phyloP scores from a whole-genome alignment of 352 stramenopile species.

The Pythium biforme region DNA sequence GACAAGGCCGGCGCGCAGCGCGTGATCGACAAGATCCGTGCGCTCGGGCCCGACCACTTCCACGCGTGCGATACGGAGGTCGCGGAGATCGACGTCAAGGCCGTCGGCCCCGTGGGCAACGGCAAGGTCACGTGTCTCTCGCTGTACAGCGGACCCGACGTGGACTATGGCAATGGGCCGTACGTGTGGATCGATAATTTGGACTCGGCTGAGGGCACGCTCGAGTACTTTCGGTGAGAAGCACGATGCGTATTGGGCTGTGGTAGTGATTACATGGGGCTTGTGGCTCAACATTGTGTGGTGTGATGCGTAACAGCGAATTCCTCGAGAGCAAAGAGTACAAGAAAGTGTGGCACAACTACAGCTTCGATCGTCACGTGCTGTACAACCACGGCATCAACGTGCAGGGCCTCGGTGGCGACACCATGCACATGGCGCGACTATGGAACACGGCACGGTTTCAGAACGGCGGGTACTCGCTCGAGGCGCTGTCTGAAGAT shows the following conservation, averaged over 20 bases:
- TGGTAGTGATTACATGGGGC: no score
- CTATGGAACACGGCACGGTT: constrained; percentile 86
- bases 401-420: constrained; percentile 89
- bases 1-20: constrained; percentile 61
- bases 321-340: constrained; percentile 92
- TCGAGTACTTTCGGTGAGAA: constrained; percentile 60
- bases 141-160: constrained; percentile 94
- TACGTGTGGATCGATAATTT: constrained; percentile 92
- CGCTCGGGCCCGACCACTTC: constrained; percentile 69
- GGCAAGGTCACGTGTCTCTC: constrained; percentile 97
- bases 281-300: neutral
- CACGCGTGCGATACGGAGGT: constrained; percentile 98
- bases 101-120: constrained; percentile 94
- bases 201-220: constrained; percentile 86
- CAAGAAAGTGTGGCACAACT: constrained; percentile 99
- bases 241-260: no score
- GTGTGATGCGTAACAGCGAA: constrained; percentile 44
- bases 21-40: constrained; percentile 58
- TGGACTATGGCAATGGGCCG: constrained; percentile 95
- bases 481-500: constrained; percentile 93
- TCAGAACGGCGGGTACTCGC: constrained; percentile 90
- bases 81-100: constrained; percentile 95
- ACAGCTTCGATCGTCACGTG: constrained; percentile 99
- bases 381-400: constrained; percentile 97
- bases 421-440: constrained; percentile 99